These are phyloP conservation scores for Stephanodiscus triporus DNA, from an alignment of 108 stramenopile genomes.

Conservation along the genomic window DNA sequence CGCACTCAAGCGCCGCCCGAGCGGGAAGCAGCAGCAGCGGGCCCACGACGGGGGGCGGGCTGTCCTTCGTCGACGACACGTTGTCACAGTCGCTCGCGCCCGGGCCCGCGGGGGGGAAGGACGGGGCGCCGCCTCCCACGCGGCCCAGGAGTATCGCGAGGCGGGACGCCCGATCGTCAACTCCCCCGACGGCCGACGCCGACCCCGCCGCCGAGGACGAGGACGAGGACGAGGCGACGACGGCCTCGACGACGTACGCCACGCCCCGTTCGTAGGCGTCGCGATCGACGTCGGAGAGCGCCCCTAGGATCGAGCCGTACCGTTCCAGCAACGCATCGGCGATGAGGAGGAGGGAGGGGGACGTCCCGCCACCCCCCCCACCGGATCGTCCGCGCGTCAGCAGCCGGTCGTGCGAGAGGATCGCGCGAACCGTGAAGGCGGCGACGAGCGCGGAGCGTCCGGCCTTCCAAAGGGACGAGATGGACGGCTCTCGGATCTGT, in stretches of 20 bases:
- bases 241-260: slow-evolving; percentile 36
- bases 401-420: slow-evolving; percentile 35
- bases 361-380: not conserved
- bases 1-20: slow-evolving; percentile 76
- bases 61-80: too few relatives aligned
- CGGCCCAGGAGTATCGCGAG: slow-evolving; percentile 43
- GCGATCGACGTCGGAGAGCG: slow-evolving; percentile 18
- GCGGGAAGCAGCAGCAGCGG: slow-evolving; percentile 68
- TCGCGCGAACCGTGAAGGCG: slow-evolving; percentile 34
- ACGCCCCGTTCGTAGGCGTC: slow-evolving; percentile 42
- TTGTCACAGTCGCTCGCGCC: too few relatives aligned
- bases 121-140: not conserved
- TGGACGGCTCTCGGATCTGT: slow-evolving; percentile 43
- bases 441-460: slow-evolving; percentile 35
- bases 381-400: not conserved
- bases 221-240: not conserved
- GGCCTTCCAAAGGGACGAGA: slow-evolving; percentile 30
- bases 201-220: not conserved
- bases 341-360: not conserved
- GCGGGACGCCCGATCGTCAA: slow-evolving; percentile 14
- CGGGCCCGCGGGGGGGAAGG: not conserved
- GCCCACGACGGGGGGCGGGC: slow-evolving; percentile 12
- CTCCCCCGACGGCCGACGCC: not conserved
- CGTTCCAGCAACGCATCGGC: slow-evolving; percentile 11
- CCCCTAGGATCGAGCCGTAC: slow-evolving; percentile 40